Conservation (phyloP, 345 rosid genomes). For the Moringa oleifera region DNA sequence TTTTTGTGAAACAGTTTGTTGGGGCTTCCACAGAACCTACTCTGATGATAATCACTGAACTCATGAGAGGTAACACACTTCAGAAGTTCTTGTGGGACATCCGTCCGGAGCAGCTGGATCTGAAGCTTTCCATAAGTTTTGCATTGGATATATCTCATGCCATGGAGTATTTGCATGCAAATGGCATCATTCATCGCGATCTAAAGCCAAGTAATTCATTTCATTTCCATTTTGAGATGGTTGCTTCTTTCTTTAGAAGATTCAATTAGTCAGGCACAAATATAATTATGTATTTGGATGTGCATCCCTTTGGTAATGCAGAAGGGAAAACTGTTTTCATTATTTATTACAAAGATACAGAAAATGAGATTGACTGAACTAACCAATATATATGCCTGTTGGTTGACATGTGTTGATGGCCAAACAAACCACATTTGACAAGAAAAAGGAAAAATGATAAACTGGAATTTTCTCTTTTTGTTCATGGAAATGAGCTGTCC, state of each 20-base stretch:
- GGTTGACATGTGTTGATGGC: neutral
- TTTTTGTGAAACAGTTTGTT: constrained; percentile 32
- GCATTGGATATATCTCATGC: constrained; percentile 62
- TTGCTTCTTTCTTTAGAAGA: neutral
- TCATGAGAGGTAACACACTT: constrained; percentile 41
- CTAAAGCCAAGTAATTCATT: constrained; percentile 53
- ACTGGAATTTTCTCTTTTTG: too few relatives aligned
- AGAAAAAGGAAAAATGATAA: too few relatives aligned
- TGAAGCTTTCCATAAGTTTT: constrained; percentile 30
- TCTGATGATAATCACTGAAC: constrained; percentile 56
- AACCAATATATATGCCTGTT: neutral
- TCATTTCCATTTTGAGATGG: neutral
- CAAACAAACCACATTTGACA: neutral
- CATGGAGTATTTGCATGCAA: constrained; percentile 65
- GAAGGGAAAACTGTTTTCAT: too few relatives aligned
- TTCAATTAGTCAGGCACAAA: neutral
- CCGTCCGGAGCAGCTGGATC: constrained; percentile 38
- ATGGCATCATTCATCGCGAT: constrained; percentile 69
- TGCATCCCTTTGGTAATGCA: neutral
- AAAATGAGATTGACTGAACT: too few relatives aligned
- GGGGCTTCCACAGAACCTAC: constrained; percentile 55
- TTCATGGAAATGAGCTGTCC: neutral
- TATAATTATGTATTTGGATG: neutral
- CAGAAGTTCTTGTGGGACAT: constrained; percentile 37
- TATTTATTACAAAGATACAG: too few relatives aligned